phyloP scores from a whole-genome alignment of 2,329 filamentous ascomycete genomes.

The Ophiosphaerella narmari region DNA sequence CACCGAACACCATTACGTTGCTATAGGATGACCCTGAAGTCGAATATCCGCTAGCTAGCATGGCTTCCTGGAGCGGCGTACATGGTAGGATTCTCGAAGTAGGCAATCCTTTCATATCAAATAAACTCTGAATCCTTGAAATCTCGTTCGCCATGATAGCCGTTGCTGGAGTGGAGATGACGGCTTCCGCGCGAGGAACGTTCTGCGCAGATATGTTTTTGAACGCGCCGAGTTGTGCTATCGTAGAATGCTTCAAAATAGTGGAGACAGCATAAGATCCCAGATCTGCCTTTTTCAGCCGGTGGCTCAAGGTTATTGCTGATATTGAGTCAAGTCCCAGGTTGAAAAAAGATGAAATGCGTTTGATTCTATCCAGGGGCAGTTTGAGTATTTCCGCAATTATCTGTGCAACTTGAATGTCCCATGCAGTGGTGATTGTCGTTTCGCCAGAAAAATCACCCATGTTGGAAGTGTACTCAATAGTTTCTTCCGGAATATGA shows the following conservation, averaged over 20 bases:
- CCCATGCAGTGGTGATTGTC: conserved; percentile 57
- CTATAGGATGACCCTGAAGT: conserved; percentile 63
- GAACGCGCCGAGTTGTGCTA: conserved; percentile 61
- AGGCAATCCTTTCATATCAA: conserved; percentile 21
- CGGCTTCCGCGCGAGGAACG: no score
- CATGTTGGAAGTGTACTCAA: conserved; percentile 49
- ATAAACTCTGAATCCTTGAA: conserved; percentile 16
- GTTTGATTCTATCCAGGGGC: conserved; percentile 55
- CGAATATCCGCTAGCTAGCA: conserved; percentile 67
- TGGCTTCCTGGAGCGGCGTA: conserved; percentile 85
- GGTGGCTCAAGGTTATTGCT: conserved; percentile 70
- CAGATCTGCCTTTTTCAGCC: conserved; percentile 55
- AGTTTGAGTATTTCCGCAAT: conserved; percentile 59
- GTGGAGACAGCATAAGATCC: conserved; percentile 66
- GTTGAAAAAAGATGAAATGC: conserved; percentile 74
- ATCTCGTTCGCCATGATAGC: conserved; percentile 20
- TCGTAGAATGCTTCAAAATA: conserved; percentile 69
- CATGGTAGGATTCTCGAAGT: conserved; percentile 70
- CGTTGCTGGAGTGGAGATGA: conserved; percentile 1
- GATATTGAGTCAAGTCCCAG: conserved; percentile 84
- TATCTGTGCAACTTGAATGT: conserved; percentile 60
- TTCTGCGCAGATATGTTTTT: neutral
- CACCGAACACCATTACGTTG: conserved; percentile 70
- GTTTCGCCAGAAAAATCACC: conserved; percentile 30
- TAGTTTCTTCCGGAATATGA: conserved; percentile 50